Conservation (phyloP, 176 grass and related monocot species). For the Dendrocalamus sinicus region DNA sequence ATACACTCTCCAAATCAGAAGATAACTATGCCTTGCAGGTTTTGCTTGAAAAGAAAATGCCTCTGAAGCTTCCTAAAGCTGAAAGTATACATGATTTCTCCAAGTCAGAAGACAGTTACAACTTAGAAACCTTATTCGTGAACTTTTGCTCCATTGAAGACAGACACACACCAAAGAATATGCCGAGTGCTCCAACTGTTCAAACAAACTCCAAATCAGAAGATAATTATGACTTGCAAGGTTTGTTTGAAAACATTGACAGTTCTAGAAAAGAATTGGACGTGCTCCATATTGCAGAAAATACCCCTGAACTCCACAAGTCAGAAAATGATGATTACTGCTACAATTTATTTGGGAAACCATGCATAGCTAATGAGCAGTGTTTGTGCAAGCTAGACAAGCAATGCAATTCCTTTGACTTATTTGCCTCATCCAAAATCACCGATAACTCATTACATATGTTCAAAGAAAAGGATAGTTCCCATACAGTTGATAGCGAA, state of each 20-base stretch:
- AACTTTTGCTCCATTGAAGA: neutral
- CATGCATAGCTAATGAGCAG: neutral
- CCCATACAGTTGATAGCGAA: neutral
- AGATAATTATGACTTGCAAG: constrained; percentile 4
- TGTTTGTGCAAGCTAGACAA: neutral
- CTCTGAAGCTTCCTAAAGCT: constrained; percentile 15
- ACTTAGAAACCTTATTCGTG: neutral
- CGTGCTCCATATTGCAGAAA: constrained; percentile 16
- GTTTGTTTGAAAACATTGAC: constrained; percentile 7
- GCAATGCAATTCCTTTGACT: neutral
- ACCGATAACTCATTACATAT: neutral
- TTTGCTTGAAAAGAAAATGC: neutral
- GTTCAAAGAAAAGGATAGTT: neutral
- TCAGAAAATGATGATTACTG: neutral
- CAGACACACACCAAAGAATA: neutral
- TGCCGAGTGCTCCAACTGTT: neutral
- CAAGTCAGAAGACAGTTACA: neutral
- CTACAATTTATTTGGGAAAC: constrained; percentile 14
- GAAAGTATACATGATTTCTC: constrained; percentile 34
- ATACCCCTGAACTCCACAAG: neutral
- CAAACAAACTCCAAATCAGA: neutral
- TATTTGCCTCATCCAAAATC: constrained; percentile 27
- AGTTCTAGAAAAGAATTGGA: constrained; percentile 13
- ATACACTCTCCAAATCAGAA: too few relatives aligned
- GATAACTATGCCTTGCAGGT: too few relatives aligned